A percentile compares a stretch with the other conserved stretches of the same genome.
Evolutionary conservation across 176 grass and related monocot species (phyloP).

Genomic region (Miscanthus lutarioriparius): DNA sequence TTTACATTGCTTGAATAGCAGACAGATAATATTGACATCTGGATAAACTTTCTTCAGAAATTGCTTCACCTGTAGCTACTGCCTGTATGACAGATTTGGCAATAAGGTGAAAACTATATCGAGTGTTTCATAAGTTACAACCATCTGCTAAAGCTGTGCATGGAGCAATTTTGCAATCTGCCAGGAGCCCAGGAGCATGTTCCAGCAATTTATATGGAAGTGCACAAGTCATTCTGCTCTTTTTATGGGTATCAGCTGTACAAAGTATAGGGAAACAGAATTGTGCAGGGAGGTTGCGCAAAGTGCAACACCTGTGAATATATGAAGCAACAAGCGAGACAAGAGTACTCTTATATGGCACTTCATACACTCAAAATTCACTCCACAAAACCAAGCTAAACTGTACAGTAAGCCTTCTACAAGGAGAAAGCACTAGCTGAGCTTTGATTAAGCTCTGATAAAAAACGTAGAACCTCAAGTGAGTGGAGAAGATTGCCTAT

Average conservation of each 20-base stretch:
- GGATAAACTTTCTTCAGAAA: constrained; percentile 14
- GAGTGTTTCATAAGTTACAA: neutral
- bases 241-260: neutral
- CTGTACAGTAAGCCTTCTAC: constrained; percentile 38
- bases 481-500: neutral
- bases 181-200: constrained; percentile 1
- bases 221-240: neutral
- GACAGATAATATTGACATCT: neutral
- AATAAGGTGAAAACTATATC: neutral
- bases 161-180: neutral
- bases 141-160: neutral
- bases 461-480: constrained; percentile 16
- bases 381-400: constrained; percentile 18
- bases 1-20: neutral
- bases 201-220: neutral
- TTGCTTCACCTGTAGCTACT: neutral
- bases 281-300: neutral
- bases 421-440: constrained; percentile 9
- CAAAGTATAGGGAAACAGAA: constrained; percentile 14
- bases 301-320: constrained; percentile 1
- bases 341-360: constrained; percentile 31
- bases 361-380: constrained; percentile 17
- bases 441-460: constrained; percentile 21
- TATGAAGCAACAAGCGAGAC: constrained; percentile 24
- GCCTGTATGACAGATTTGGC: constrained; percentile 17